Evolutionary conservation across 148 eudicot species (phyloP).

Genomic region (Rheum nobile): DNA sequence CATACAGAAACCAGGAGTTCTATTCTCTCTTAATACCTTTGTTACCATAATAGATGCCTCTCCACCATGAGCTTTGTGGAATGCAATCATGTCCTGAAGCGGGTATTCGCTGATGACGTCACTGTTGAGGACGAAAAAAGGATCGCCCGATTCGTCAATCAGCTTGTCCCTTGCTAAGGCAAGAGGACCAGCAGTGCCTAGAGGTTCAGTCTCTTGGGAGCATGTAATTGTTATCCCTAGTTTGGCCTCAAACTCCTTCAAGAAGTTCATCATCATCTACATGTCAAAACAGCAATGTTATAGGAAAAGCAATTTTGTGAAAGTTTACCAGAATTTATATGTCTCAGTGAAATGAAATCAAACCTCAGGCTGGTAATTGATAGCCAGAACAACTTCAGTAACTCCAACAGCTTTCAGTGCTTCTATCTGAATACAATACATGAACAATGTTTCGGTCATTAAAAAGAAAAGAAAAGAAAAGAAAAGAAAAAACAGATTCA

Average conservation of each 20-base stretch:
- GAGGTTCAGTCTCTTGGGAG: conserved; percentile 94
- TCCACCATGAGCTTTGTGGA: conserved; percentile 88
- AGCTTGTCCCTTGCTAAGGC: conserved; percentile 90
- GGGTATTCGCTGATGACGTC: conserved; percentile 96
- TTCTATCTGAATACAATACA: conserved; percentile 51
- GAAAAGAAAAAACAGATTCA: not conserved
- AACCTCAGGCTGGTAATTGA: conserved; percentile 98
- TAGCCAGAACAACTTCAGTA: conserved; percentile 90
- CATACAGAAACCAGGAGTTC: not conserved
- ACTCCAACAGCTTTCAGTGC: conserved; percentile 94
- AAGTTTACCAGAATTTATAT: not conserved
- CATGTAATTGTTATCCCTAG: conserved; percentile 80
- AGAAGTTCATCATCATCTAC: conserved; percentile 86
- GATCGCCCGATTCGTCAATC: conserved; percentile 64
- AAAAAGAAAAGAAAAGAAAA: not conserved
- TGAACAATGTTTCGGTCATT: not conserved
- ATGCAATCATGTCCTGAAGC: conserved; percentile 64
- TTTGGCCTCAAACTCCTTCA: conserved; percentile 89
- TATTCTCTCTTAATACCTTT: conserved; percentile 35
- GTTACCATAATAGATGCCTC: conserved; percentile 98
- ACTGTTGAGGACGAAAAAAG: conserved; percentile 91
- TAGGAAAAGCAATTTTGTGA: not conserved
- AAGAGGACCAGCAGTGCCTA: conserved; percentile 94
- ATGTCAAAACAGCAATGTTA: conserved; percentile 3
- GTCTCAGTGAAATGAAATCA: not conserved